These are phyloP conservation scores for Curvularia sp. DNA, from an alignment of 2,329 filamentous ascomycete genomes.

Conservation along the genomic window DNA sequence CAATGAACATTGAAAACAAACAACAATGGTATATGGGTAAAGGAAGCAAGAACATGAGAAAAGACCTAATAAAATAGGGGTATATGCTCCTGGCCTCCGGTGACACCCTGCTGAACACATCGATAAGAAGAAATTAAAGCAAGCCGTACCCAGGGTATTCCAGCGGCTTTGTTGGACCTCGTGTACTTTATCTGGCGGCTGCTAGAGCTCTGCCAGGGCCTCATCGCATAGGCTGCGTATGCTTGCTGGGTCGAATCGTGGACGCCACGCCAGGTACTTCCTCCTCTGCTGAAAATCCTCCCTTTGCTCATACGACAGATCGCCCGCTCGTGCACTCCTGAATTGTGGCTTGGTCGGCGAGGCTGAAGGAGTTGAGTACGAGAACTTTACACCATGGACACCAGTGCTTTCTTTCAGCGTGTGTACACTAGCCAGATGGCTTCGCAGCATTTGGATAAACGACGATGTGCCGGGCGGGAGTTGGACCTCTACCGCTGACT, in stretches of 20 bases:
- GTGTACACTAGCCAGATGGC: conserved; percentile 38
- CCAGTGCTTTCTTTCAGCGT: conserved; percentile 28
- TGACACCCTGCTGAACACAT: conserved; percentile 5
- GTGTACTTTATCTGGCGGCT: not conserved
- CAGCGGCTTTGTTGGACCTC: not conserved
- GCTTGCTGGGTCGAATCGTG: conserved; percentile 40
- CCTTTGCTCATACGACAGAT: conserved; percentile 18
- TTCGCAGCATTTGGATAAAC: conserved; percentile 38
- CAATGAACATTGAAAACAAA: not conserved
- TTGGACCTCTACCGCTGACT: conserved; percentile 3
- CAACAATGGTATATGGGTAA: conserved; percentile 3
- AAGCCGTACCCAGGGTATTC: not conserved
- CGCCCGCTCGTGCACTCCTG: conserved; percentile 7
- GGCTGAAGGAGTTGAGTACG: conserved; percentile 21
- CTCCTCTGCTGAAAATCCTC: conserved; percentile 26
- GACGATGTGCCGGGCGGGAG: conserved; percentile 36
- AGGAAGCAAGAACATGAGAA: not conserved
- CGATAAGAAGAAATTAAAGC: not conserved
- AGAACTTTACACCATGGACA: conserved; percentile 22
- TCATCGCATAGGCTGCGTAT: conserved; percentile 38
- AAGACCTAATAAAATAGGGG: not conserved
- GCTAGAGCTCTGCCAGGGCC: conserved; percentile 38
- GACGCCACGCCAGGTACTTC: conserved; percentile 30
- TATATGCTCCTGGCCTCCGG: conserved; percentile 6
- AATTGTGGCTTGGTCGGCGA: conserved; percentile 24